Base-by-base conservation (phyloP, 345 rosid species). In the Eucalyptus grandis region DNA sequence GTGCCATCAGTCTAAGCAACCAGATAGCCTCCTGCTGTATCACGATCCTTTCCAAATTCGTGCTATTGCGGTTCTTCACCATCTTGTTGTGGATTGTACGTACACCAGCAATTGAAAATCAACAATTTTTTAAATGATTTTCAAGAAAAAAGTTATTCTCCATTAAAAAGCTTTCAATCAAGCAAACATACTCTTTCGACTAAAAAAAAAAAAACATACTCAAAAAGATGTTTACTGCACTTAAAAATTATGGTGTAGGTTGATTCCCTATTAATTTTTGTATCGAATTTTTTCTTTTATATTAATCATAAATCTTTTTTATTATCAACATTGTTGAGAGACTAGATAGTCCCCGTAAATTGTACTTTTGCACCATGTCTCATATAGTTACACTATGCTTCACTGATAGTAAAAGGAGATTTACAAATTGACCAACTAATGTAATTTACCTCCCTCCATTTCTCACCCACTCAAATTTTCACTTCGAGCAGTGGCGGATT, bases 11-110 rank as follows among this genome's bases (percentile, higher is more conserved):
- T 53, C 26, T 53, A 5, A 53, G 58, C 58, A 53, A 53, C 58
- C 0, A 53, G 2, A 53, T 19, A 8, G 11, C 58, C 2, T 53
- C 11, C 0, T 7, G 11, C 0, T 8, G 5, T 53, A 53, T 21
- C 58, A 21, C 11, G 58, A 53, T 53, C 11, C 26, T 53, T 53
- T 53, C 58, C 11, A 53, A 0, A 53, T 53, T 21, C 58, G 0
- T 53, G 58, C 26, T 53, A 0, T 53, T 21, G 58, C 0, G 5
- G 58, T 53, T 53, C 58, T 53, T 53, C 58, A 53, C 58, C 26
- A 53, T 53, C 58, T 53, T 21, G 10, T 53, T 53, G 26, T 21
- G 58, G 58, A 53, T 21, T 53, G 1, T 53, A 53, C 2, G 58
- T 53, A 53, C 58, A 53, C 58, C 26, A 53, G 26, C 58, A 53